Evolutionary conservation across 169 alveolate genomes (phyloP).

Genomic region (Eimeria sp.): DNA sequence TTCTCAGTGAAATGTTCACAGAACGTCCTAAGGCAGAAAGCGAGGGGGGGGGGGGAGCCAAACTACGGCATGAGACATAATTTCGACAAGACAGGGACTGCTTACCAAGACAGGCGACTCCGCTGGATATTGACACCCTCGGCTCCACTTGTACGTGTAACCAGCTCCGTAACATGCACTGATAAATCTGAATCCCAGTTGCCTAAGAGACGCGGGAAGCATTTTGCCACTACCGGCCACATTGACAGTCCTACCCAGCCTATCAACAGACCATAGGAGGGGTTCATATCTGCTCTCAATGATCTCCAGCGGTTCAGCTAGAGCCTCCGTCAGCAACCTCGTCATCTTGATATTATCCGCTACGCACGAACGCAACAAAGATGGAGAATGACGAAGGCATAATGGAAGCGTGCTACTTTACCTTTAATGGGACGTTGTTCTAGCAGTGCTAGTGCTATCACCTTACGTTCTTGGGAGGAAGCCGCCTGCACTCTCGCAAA

Average conservation of each 20-base stretch:
- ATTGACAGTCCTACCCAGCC: slow-evolving; percentile 51
- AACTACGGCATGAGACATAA: neutral
- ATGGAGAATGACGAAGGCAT: neutral
- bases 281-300: neutral
- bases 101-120: neutral
- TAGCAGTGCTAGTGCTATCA: neutral
- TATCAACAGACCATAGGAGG: slow-evolving; percentile 31
- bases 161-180: slow-evolving; percentile 48
- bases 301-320: slow-evolving; percentile 7
- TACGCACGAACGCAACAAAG: neutral
- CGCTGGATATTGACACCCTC: slow-evolving; percentile 40
- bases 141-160: slow-evolving; percentile 37
- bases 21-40: neutral
- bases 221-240: neutral
- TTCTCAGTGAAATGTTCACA: neutral
- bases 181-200: neutral
- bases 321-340: neutral
- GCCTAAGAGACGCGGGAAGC: slow-evolving; percentile 10
- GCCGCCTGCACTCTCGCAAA: slow-evolving; percentile 28
- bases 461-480: neutral
- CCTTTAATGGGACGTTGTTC: neutral
- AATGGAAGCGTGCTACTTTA: neutral
- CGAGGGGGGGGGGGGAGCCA: neutral
- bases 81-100: neutral
- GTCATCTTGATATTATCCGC: slow-evolving; percentile 51